phyloP scores from a whole-genome alignment of 352 stramenopile genomes.

The Pilasporangium apinafurcum region DNA sequence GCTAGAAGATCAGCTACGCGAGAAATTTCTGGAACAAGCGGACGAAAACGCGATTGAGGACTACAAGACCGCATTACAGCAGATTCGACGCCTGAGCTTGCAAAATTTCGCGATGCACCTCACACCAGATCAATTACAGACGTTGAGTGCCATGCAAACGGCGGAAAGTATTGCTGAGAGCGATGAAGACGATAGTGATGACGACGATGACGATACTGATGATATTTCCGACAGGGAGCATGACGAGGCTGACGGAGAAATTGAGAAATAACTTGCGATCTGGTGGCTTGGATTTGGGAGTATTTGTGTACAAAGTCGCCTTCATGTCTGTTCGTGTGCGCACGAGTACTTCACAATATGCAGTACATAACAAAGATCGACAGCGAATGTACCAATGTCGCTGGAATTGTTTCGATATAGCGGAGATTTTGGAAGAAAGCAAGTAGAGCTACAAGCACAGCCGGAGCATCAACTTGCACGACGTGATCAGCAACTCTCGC shows the following conservation, averaged over 20 bases:
- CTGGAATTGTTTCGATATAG: slow-evolving; percentile 18
- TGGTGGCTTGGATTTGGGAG: background rate
- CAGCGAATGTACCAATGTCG: too few relatives aligned
- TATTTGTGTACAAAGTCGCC: background rate
- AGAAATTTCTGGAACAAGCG: slow-evolving; percentile 55
- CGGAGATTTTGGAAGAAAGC: slow-evolving; percentile 22
- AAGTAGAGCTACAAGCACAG: slow-evolving; percentile 12
- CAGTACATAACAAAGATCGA: too few relatives aligned
- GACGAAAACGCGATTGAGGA: slow-evolving; percentile 59
- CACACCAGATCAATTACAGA: slow-evolving; percentile 8
- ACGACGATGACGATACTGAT: slow-evolving; percentile 10
- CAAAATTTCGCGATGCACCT: slow-evolving; percentile 16
- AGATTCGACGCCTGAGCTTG: slow-evolving; percentile 41
- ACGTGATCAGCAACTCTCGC: slow-evolving; percentile 1
- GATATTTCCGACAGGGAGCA: slow-evolving; percentile 24
- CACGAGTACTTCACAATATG: too few relatives aligned
- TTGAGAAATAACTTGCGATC: slow-evolving; percentile 6
- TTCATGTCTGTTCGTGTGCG: too few relatives aligned
- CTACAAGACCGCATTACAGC: slow-evolving; percentile 60
- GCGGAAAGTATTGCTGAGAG: background rate
- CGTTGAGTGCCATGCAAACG: background rate
- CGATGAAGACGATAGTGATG: background rate
- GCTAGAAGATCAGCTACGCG: slow-evolving; percentile 55
- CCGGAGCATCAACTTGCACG: slow-evolving; percentile 5
- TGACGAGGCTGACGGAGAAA: slow-evolving; percentile 11